Evolutionary conservation across 352 stramenopile genomes (phyloP).

Genomic region (Phytophthora brassicae): DNA sequence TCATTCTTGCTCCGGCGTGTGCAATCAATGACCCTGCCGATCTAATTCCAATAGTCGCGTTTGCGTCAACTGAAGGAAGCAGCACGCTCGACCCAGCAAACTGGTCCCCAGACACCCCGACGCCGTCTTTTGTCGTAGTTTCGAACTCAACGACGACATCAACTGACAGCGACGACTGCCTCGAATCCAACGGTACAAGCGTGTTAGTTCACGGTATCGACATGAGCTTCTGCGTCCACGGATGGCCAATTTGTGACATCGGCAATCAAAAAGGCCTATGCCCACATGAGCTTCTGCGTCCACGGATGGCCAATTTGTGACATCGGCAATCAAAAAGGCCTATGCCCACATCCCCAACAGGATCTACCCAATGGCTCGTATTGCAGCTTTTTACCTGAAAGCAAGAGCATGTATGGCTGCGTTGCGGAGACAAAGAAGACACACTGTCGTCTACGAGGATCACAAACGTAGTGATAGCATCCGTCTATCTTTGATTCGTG

Average conservation of each 20-base stretch:
- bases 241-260: conserved; percentile 17
- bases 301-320: conserved; percentile 27
- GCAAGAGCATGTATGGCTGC: conserved; percentile 33
- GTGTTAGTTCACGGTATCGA: conserved; percentile 43
- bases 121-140: background rate
- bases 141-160: conserved; percentile 5
- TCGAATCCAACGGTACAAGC: conserved; percentile 12
- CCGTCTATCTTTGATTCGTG: background rate
- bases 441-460: background rate
- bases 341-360: conserved; percentile 36
- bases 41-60: conserved; percentile 17
- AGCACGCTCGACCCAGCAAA: conserved; percentile 14
- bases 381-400: conserved; percentile 26
- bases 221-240: conserved; percentile 36
- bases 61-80: conserved; percentile 1
- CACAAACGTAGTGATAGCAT: background rate
- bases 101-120: conserved; percentile 22
- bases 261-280: conserved; percentile 30
- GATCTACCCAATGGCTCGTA: conserved; percentile 39
- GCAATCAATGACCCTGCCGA: conserved; percentile 9
- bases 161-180: conserved; percentile 5
- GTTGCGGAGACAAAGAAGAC: conserved; percentile 6
- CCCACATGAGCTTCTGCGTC: conserved; percentile 42
- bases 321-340: conserved; percentile 16
- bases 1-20: background rate